Evolutionary conservation across 257 asterid species (phyloP).

Genomic region (Nicotiana knightiana): DNA sequence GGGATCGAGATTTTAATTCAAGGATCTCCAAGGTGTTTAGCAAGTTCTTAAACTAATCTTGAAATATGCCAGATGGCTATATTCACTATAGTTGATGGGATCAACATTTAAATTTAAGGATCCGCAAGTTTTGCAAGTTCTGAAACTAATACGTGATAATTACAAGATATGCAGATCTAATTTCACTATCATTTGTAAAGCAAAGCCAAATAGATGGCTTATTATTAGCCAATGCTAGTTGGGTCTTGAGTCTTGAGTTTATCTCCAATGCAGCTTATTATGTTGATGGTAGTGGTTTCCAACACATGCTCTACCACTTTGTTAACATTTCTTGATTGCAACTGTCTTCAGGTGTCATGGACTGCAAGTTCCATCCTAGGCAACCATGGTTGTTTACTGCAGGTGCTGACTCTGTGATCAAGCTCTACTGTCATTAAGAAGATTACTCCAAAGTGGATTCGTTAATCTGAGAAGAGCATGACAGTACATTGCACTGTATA

Average conservation of each 20-base stretch:
- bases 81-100: background rate
- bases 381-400: constrained; percentile 98
- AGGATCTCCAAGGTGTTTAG: background rate
- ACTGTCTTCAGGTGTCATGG: constrained; percentile 69
- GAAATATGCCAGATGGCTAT: background rate
- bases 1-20: background rate
- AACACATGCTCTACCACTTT: background rate
- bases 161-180: background rate
- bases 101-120: background rate
- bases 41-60: background rate
- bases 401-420: constrained; percentile 80
- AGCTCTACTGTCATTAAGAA: constrained; percentile 67
- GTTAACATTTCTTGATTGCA: constrained; percentile 5
- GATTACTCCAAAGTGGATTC: background rate
- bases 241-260: constrained; percentile 7
- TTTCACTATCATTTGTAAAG: background rate
- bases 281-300: background rate
- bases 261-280: background rate
- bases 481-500: background rate
- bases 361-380: constrained; percentile 93
- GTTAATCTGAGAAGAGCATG: background rate
- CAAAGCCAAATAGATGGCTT: background rate
- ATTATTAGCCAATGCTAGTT: background rate
- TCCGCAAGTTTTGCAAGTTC: background rate
- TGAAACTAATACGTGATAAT: background rate